These are phyloP conservation scores for Yarrowia porcina DNA, from an alignment of 805 yeast genomes.

Conservation along the genomic window DNA sequence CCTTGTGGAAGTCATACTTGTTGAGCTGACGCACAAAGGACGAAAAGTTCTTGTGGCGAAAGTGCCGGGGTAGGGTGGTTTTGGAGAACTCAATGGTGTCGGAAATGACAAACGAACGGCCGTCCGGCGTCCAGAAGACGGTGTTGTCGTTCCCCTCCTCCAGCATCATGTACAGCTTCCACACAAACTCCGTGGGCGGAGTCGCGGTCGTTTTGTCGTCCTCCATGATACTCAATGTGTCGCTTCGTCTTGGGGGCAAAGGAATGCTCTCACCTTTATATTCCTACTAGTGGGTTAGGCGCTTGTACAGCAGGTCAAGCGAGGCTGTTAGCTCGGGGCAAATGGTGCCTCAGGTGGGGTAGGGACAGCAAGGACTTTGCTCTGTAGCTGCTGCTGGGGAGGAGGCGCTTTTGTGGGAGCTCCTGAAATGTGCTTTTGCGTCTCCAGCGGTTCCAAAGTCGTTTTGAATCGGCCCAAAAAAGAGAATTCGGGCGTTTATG, in stretches of 20 bases:
- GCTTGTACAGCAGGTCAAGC: slow-evolving; percentile 12
- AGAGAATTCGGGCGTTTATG: not conserved
- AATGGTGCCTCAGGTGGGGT: slow-evolving; percentile 17
- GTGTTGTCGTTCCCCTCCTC: slow-evolving; percentile 70
- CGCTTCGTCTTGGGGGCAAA: too few relatives aligned
- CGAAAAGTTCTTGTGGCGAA: slow-evolving; percentile 93
- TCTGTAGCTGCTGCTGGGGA: not conserved
- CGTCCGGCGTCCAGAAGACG: slow-evolving; percentile 82
- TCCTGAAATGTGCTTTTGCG: too few relatives aligned
- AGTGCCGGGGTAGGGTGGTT: slow-evolving; percentile 83
- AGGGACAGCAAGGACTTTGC: not conserved
- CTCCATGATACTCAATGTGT: too few relatives aligned
- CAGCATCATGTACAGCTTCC: slow-evolving; percentile 63
- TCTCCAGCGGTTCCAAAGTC: too few relatives aligned
- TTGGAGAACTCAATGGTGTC: slow-evolving; percentile 87
- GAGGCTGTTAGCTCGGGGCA: slow-evolving; percentile 9
- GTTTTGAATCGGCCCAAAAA: too few relatives aligned
- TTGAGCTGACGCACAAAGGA: slow-evolving; percentile 92
- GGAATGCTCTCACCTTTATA: not conserved
- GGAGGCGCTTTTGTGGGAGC: too few relatives aligned
- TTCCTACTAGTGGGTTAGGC: not conserved
- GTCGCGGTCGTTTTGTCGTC: slow-evolving; percentile 3
- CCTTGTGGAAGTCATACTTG: slow-evolving; percentile 97
- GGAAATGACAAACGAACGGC: slow-evolving; percentile 82
- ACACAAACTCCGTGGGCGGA: slow-evolving; percentile 28